Evolutionary conservation across 1,284 basidiomycete genomes (phyloP).

Genomic region (Pascua guehoae): DNA sequence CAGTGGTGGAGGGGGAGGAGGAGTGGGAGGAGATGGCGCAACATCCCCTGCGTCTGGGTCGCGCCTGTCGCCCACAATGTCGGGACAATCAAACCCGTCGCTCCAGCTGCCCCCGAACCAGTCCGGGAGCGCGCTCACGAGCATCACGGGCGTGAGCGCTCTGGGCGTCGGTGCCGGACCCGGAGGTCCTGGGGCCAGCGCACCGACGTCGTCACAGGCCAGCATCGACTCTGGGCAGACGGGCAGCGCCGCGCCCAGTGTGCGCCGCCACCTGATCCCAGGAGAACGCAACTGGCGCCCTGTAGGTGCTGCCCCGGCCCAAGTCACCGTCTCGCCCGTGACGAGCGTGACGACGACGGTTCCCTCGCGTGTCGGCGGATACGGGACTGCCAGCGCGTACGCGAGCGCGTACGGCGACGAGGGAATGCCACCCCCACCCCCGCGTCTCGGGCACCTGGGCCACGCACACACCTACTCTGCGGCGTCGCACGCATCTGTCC

Average conservation of each 20-base stretch:
- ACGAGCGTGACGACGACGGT: conserved; percentile 42
- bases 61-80: not conserved
- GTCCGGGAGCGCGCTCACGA: not conserved
- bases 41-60: not conserved
- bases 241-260: not conserved
- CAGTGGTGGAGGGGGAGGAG: too few species aligned
- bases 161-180: not conserved
- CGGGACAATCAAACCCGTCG: conserved; percentile 5
- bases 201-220: not conserved
- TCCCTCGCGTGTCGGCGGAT: conserved; percentile 4
- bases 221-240: conserved; percentile 5
- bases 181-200: too few species aligned
- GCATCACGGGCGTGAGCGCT: not conserved
- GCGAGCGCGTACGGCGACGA: not conserved
- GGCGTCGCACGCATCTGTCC: conserved; percentile 2
- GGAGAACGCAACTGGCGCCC: conserved; percentile 41
- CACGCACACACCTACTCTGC: conserved; percentile 2
- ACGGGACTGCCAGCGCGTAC: not conserved
- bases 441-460: too few species aligned
- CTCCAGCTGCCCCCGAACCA: conserved; percentile 12
- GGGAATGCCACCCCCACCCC: not conserved
- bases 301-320: conserved; percentile 35
- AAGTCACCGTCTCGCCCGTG: conserved; percentile 42
- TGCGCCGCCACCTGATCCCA: conserved; percentile 15
- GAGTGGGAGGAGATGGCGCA: too few species aligned